These are phyloP conservation scores for Dothistroma septosporum DNA, from an alignment of 2,329 filamentous ascomycete species.

Conservation along the genomic window DNA sequence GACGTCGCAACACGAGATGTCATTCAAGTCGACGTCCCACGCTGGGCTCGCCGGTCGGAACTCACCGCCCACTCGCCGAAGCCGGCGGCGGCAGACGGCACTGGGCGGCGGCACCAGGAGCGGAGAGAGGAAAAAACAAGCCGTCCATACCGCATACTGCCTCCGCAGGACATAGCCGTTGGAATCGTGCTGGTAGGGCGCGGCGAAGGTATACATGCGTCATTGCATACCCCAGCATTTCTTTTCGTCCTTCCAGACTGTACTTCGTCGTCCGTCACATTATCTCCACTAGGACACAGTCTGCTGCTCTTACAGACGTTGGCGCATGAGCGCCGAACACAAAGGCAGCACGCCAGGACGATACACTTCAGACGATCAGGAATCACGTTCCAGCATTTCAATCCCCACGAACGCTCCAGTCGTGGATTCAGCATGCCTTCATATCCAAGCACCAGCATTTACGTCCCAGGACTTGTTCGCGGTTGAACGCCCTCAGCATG, in stretches of 20 bases:
- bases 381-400: slow-evolving; percentile 13
- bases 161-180: no score
- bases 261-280: background rate
- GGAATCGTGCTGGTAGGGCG: background rate
- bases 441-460: slow-evolving; percentile 19
- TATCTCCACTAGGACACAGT: background rate
- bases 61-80: background rate
- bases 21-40: no score
- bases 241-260: background rate
- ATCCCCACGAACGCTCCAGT: slow-evolving; percentile 9
- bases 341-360: slow-evolving; percentile 47
- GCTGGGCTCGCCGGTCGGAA: background rate
- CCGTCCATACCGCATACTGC: background rate
- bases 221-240: background rate
- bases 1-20: no score
- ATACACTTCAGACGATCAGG: slow-evolving; percentile 18
- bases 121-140: background rate
- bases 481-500: slow-evolving; percentile 7
- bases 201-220: slow-evolving; percentile 1
- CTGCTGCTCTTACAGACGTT: background rate
- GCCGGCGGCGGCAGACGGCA: slow-evolving; percentile 2
- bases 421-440: slow-evolving; percentile 18
- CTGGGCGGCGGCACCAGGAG: background rate
- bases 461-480: slow-evolving; percentile 17
- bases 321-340: slow-evolving; percentile 28